Percentiles rank a stretch among this genome's conserved stretches.
Evolutionary conservation across 805 yeast genomes (phyloP).

Genomic region (baker's yeast (Saccharomyces cerevisiae)): DNA sequence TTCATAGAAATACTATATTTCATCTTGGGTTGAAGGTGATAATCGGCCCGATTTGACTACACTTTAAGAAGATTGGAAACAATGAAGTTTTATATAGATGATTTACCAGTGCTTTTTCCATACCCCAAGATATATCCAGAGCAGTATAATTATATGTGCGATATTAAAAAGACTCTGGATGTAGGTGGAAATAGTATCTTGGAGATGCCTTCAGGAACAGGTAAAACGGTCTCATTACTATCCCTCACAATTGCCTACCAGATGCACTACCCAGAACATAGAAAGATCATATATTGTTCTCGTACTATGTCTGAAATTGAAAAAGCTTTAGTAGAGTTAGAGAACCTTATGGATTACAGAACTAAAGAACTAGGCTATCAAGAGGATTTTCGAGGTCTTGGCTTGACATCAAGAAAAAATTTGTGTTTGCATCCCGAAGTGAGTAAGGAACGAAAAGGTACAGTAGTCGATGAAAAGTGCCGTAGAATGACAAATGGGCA

Average conservation of each 20-base stretch:
- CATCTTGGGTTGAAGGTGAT: neutral
- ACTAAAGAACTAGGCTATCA: constrained; percentile 71
- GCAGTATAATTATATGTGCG: constrained; percentile 96
- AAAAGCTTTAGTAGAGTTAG: constrained; percentile 88
- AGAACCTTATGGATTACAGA: constrained; percentile 80
- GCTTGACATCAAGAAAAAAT: constrained; percentile 90
- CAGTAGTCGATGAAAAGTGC: constrained; percentile 91
- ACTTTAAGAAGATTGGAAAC: neutral
- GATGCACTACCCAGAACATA: constrained; percentile 85
- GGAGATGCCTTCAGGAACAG: constrained; percentile 99
- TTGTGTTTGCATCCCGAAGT: constrained; percentile 85
- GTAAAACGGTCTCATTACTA: constrained; percentile 86
- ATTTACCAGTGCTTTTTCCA: constrained; percentile 90
- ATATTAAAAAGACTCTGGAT: constrained; percentile 85
- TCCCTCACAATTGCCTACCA: constrained; percentile 94
- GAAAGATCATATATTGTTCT: constrained; percentile 88
- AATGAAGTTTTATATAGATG: constrained; percentile 83
- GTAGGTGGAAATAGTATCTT: constrained; percentile 93
- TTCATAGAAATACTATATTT: neutral
- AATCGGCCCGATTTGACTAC: neutral
- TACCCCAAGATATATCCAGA: constrained; percentile 96
- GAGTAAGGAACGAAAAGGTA: constrained; percentile 81
- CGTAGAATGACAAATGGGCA: constrained; percentile 91
- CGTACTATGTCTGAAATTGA: constrained; percentile 99
- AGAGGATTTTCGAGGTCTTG: constrained; percentile 91